Evolutionary conservation across 495 filamentous ascomycete species (phyloP), one percentile per base, ranked within the genome.

Genomic region (Darksidea phi): DNA sequence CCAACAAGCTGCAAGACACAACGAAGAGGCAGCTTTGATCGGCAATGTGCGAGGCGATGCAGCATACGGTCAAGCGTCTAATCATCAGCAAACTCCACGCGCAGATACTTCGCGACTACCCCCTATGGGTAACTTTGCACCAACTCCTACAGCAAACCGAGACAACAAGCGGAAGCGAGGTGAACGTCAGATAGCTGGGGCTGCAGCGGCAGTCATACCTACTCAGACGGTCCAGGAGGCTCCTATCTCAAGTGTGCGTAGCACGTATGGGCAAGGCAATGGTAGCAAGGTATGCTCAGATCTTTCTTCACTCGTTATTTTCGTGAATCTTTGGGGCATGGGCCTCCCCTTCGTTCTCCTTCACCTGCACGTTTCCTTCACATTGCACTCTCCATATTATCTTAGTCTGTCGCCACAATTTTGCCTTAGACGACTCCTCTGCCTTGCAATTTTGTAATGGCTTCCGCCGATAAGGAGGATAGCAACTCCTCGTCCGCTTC

Each of bases 61-160:
- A 2, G 61, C 68, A 8, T 84, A 82, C 61, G 57, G 53, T 21
- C 67, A 73, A 51, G 70, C 70, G 25, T 67, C 75, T 54, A 76
- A 80, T 45, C 63, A 70, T 41, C 71, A 71, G 18, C 73, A 75
- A 47, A 75, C 74, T 12, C 73, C 73, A 25, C 67, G 65, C 26
- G 67, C 70, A 4, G 69, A 72, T 48, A 59, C 67, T 32, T 77
- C 36, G 74, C 80, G 66, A 77, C 77, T 67, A 81, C 95, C 95
- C 34, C 93, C 92, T 28, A 84, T 99, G 36, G 95, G 95, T 43
- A 94, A 95, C 62, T 99, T 99, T 72, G 84, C 89, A 12, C 88
- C 88, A 4, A 88, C 89, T 10, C 82, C 88, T 37, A 92, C 90
- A 63, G 85, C 84, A 12, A 86, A 79, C 43, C 90, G 96, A 66